phyloP scores from a whole-genome alignment of 768 basidiomycete genomes.

The Daedaleopsis sinensis region DNA sequence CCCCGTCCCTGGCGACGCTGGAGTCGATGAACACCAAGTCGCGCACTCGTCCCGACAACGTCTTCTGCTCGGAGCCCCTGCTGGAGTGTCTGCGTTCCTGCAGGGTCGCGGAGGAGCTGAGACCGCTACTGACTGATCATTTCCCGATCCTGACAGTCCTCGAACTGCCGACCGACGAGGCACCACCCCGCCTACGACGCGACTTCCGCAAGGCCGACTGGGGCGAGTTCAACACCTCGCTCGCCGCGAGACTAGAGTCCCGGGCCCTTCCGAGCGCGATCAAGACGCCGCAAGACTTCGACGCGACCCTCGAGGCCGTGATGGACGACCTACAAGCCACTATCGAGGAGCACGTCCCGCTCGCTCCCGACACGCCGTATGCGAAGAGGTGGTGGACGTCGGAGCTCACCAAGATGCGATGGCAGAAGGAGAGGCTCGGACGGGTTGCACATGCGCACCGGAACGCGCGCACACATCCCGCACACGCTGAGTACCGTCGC shows the following conservation, averaged over 20 bases:
- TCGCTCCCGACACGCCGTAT: conserved; percentile 22
- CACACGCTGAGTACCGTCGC: conserved; percentile 13
- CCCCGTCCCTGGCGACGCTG: conserved; percentile 38
- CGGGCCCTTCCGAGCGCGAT: neutral
- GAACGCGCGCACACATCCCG: conserved; percentile 10
- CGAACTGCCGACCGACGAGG: conserved; percentile 17
- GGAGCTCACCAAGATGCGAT: conserved; percentile 28
- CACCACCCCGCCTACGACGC: neutral
- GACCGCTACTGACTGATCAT: conserved; percentile 41
- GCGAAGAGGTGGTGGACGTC: conserved; percentile 38
- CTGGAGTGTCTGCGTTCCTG: conserved; percentile 32
- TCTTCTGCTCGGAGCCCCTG: conserved; percentile 35
- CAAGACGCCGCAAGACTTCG: conserved; percentile 12
- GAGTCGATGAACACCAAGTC: conserved; percentile 33
- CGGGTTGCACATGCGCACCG: conserved; percentile 6
- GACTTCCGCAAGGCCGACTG: conserved; percentile 38
- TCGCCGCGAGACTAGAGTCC: conserved; percentile 8
- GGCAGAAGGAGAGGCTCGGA: conserved; percentile 18
- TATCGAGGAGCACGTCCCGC: conserved; percentile 24
- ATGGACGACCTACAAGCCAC: conserved; percentile 19
- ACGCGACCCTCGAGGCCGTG: conserved; percentile 2
- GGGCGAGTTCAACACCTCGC: conserved; percentile 28
- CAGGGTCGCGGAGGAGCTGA: conserved; percentile 17
- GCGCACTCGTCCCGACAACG: conserved; percentile 45
- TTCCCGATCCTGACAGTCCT: conserved; percentile 38